Base-by-base conservation (phyloP, 2,329 filamentous ascomycete genomes). In the Raffaelea arxii region DNA sequence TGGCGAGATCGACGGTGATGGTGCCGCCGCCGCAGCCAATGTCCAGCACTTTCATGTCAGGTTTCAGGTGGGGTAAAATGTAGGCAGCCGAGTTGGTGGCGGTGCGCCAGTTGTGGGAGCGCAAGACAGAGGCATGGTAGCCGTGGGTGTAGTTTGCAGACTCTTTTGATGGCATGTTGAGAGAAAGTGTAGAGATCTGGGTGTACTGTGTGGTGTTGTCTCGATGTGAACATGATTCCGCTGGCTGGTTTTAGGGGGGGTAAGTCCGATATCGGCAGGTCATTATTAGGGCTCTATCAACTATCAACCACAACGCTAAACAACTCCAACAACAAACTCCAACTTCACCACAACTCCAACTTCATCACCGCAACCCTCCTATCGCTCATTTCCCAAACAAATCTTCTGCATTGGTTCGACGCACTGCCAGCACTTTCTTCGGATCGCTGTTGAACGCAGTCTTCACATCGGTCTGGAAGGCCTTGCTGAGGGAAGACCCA, bases 31-130 rank as follows among this genome's bases (percentile, higher is more conserved):
- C 47, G 21, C 44, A 43, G 12, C 47, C 47, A 12, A 49, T 32
- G 35, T 46, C 47, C 14, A 46, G 39, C 24, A 49, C 48, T 58
- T 47, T 61, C 55, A 58, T 59, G 47, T 36, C 9, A 2, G 51
- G 50, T 27, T 53, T 52, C 10, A 44, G 19, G 14, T 36, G 27
- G 16, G 60, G 55, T 9, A 65, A 45, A 3, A 69, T 50, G 32
- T 54, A 54, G 16, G 46, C 48, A 18, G 52, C 49, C 35, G 53
- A 54, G 47, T 56, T 56, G 43, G 49, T 43, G 44, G 35, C 38
- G 19, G 46, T 50, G 37, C 49, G 49, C 25, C 25, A 40, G 30
- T 43, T 43, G 35, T 44, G 46, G 14, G 41, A 32, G 16, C 22
- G 39, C 12, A 41, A 24, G 6, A 41, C 39, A 16, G 39, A 41